Evolutionary conservation across 768 basidiomycete species (phyloP).

Genomic region (Kwoniella mangroviensis): DNA sequence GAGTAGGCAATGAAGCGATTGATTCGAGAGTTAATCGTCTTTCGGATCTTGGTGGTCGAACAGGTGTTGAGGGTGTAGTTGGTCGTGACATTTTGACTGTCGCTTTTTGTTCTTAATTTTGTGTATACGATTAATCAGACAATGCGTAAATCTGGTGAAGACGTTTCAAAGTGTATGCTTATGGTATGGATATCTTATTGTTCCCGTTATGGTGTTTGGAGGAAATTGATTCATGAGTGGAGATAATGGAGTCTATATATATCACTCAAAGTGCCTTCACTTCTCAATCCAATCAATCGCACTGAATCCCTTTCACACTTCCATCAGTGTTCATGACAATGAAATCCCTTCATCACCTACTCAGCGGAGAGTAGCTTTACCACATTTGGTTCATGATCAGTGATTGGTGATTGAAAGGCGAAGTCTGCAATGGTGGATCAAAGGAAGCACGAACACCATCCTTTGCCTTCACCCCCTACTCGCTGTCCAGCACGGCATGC

Average conservation of each 20-base stretch:
- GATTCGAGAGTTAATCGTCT: slow-evolving; percentile 10
- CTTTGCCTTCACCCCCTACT: not conserved
- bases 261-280: slow-evolving; percentile 5
- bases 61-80: slow-evolving; percentile 7
- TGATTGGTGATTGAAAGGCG: slow-evolving; percentile 21
- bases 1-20: not conserved
- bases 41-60: slow-evolving; percentile 15
- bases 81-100: not conserved
- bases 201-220: not conserved
- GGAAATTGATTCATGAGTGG: not conserved
- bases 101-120: not conserved
- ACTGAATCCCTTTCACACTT: slow-evolving; percentile 2
- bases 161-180: not conserved
- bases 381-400: not conserved
- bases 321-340: slow-evolving; percentile 4
- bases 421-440: slow-evolving; percentile 1
- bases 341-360: not conserved
- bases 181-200: not conserved
- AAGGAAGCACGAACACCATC: not conserved
- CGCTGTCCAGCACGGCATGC: not conserved
- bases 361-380: not conserved
- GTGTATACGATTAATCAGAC: not conserved
- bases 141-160: not conserved
- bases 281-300: not conserved
- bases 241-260: not conserved